A percentile compares a stretch with the other conserved stretches of the same genome.
Evolutionary conservation across 352 stramenopile species (phyloP).

Genomic region (Phytophthora hybrid): DNA sequence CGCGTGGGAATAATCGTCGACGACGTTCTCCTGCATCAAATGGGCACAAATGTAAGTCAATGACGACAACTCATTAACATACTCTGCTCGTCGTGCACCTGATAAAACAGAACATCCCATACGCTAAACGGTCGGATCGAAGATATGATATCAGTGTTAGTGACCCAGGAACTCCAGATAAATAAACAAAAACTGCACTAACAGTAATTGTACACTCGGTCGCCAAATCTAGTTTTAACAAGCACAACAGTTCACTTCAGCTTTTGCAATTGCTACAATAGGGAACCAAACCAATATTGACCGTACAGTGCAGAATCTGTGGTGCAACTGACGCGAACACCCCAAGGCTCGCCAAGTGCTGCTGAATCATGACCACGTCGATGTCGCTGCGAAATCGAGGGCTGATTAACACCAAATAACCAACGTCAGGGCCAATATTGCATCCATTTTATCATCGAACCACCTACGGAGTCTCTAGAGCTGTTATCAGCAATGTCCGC

Average conservation of each 20-base stretch:
- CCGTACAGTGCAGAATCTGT: constrained; percentile 68
- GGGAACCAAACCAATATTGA: too few relatives aligned
- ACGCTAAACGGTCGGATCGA: constrained; percentile 30
- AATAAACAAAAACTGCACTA: constrained; percentile 3
- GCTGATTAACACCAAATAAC: constrained; percentile 21
- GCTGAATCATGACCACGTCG: constrained; percentile 61
- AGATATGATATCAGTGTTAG: not conserved
- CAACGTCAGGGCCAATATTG: not conserved
- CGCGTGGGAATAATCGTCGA: constrained; percentile 48
- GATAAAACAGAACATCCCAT: constrained; percentile 76
- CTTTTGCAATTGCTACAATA: not conserved
- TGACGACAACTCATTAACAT: not conserved
- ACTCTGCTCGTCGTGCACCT: constrained; percentile 28
- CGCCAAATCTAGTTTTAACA: constrained; percentile 50
- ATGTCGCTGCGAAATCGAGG: constrained; percentile 64
- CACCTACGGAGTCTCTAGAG: constrained; percentile 60
- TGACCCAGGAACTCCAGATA: not conserved
- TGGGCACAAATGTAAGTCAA: not conserved
- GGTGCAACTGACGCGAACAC: constrained; percentile 47
- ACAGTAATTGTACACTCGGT: constrained; percentile 66
- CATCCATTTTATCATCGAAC: not conserved
- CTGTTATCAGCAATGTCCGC: constrained; percentile 50
- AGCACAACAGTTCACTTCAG: not conserved
- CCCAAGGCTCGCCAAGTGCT: constrained; percentile 55
- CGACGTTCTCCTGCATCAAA: constrained; percentile 53